These are phyloP conservation scores for Solanum sitiens DNA, from an alignment of 257 asterid genomes.

Conservation along the genomic window DNA sequence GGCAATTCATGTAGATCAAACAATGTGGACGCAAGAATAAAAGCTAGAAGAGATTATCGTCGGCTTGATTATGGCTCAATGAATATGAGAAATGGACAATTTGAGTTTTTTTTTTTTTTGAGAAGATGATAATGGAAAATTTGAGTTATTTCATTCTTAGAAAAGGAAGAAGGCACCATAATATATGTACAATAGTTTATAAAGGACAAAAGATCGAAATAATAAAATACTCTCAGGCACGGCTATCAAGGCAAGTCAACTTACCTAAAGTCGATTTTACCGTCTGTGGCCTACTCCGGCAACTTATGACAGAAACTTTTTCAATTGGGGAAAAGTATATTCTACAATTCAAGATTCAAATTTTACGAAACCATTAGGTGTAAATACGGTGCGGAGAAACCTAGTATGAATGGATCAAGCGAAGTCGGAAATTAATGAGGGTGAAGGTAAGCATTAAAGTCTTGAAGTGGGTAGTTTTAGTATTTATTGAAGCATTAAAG, in stretches of 20 bases:
- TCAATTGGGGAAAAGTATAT: not conserved
- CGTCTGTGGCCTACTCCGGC: not conserved
- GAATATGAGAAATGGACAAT: not conserved
- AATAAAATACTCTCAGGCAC: not conserved
- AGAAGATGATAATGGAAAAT: too few relatives aligned
- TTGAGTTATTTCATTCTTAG: not conserved
- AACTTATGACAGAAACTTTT: not conserved
- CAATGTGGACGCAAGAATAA: not conserved
- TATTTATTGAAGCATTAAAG: not conserved
- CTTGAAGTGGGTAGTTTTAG: not conserved
- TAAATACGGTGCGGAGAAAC: not conserved
- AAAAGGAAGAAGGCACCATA: not conserved
- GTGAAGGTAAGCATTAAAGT: not conserved
- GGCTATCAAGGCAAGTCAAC: not conserved
- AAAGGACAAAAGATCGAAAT: not conserved
- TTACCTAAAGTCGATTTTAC: not conserved
- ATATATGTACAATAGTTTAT: not conserved
- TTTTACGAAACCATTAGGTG: not conserved
- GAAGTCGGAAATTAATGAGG: not conserved
- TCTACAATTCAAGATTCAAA: not conserved
- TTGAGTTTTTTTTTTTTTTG: not conserved
- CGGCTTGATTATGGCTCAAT: not conserved
- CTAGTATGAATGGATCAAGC: not conserved
- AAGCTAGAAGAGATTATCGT: not conserved
- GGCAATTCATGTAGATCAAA: not conserved